Conservation (phyloP, 352 stramenopile species). For the Phytopythium oedochilum region DNA sequence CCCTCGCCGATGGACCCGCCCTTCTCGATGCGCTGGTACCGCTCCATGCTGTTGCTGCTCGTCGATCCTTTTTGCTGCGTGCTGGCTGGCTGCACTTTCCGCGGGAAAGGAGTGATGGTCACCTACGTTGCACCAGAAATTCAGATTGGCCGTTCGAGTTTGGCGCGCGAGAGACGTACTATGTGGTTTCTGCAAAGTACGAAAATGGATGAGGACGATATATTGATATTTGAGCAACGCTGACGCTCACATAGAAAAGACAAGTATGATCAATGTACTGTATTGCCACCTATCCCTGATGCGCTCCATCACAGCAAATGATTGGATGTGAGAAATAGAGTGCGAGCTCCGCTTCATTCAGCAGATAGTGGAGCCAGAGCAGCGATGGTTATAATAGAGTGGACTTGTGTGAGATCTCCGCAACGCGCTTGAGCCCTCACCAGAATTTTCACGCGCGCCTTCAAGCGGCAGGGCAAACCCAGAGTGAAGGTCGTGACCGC, state of each 20-base stretch:
- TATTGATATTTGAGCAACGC: too few relatives aligned
- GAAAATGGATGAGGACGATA: too few relatives aligned
- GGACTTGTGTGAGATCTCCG: too few relatives aligned
- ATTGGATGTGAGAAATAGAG: slow-evolving; percentile 18
- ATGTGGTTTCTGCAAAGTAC: too few relatives aligned
- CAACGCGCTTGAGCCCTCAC: background rate
- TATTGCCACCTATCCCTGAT: background rate
- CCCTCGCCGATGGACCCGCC: slow-evolving; percentile 91
- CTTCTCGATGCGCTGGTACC: slow-evolving; percentile 93
- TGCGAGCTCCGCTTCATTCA: slow-evolving; percentile 3
- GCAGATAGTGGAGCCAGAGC: background rate
- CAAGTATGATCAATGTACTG: too few relatives aligned
- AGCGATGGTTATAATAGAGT: too few relatives aligned
- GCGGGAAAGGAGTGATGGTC: slow-evolving; percentile 9
- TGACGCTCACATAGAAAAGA: too few relatives aligned
- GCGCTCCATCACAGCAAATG: slow-evolving; percentile 7
- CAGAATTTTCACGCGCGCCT: slow-evolving; percentile 7
- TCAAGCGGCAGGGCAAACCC: slow-evolving; percentile 15
- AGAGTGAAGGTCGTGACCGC: slow-evolving; percentile 21
- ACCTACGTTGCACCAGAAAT: slow-evolving; percentile 1
- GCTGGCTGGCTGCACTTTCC: background rate
- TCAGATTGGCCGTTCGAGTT: slow-evolving; percentile 12
- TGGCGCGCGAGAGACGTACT: slow-evolving; percentile 7
- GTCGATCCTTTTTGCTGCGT: background rate
- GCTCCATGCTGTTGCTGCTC: slow-evolving; percentile 50